These are phyloP conservation scores for Suillus variegatus DNA, from an alignment of 768 basidiomycete species.

Conservation along the genomic window DNA sequence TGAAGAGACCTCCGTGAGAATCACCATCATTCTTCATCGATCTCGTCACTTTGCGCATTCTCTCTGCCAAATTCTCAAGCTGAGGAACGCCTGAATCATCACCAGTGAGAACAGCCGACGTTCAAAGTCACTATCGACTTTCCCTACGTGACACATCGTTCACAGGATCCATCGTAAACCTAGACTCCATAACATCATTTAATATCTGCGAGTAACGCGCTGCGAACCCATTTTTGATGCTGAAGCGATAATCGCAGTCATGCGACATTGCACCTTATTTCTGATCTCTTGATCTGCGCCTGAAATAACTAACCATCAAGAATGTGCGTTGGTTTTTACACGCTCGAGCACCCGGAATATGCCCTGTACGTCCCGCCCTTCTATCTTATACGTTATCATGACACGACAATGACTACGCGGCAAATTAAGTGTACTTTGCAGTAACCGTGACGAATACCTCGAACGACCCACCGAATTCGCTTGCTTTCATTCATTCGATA, in stretches of 20 bases:
- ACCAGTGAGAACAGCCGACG: neutral
- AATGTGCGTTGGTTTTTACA: conserved; percentile 84
- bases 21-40: neutral
- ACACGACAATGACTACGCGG: conserved; percentile 46
- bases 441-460: conserved; percentile 77
- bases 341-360: conserved; percentile 74
- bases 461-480: conserved; percentile 65
- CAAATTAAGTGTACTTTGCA: conserved; percentile 42
- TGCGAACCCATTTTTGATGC: neutral
- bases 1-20: neutral
- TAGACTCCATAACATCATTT: neutral
- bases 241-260: neutral
- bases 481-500: conserved; percentile 66
- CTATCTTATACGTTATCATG: conserved; percentile 4
- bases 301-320: conserved; percentile 10
- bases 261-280: neutral
- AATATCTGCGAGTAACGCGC: neutral
- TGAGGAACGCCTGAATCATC: neutral
- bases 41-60: neutral
- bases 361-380: conserved; percentile 55
- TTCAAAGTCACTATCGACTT: neutral
- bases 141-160: neutral
- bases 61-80: neutral
- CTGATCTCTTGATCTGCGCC: neutral
- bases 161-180: neutral